phyloP scores from a whole-genome alignment of 306 rosid genomes.

The Sesbania bispinosa region DNA sequence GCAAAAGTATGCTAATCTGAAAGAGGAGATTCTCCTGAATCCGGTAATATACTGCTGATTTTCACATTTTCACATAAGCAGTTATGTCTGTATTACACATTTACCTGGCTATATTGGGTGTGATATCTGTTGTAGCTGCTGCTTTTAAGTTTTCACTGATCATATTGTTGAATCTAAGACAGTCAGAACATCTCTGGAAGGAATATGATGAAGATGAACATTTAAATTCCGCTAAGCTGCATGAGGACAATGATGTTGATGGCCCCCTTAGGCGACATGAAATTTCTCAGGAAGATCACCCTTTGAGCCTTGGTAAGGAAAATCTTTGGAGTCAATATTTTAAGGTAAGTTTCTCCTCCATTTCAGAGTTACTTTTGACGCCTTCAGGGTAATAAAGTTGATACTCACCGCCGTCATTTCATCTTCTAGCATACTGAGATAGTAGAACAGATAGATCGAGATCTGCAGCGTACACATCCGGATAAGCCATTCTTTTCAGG shows the following conservation, averaged over 20 bases:
- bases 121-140: conserved; percentile 15
- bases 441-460: conserved; percentile 77
- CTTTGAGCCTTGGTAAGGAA: conserved; percentile 67
- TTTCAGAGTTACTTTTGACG: neutral
- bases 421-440: conserved; percentile 61
- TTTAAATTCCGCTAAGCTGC: conserved; percentile 31
- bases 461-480: conserved; percentile 76
- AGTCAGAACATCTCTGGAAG: conserved; percentile 57
- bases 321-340: conserved; percentile 67
- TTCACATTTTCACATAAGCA: neutral
- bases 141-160: conserved; percentile 33
- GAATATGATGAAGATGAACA: conserved; percentile 33
- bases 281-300: conserved; percentile 80
- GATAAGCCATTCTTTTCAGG: conserved; percentile 73
- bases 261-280: conserved; percentile 55
- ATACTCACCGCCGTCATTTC: conserved; percentile 9
- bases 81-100: conserved; percentile 10
- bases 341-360: conserved; percentile 48
- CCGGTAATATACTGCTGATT: conserved; percentile 57
- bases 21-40: conserved; percentile 69
- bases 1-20: conserved; percentile 54
- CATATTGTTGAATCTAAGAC: conserved; percentile 54
- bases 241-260: conserved; percentile 39
- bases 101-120: neutral
- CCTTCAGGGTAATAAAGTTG: conserved; percentile 1